Evolutionary conservation across 345 rosid genomes (phyloP).

Genomic region (Litchi chinensis): DNA sequence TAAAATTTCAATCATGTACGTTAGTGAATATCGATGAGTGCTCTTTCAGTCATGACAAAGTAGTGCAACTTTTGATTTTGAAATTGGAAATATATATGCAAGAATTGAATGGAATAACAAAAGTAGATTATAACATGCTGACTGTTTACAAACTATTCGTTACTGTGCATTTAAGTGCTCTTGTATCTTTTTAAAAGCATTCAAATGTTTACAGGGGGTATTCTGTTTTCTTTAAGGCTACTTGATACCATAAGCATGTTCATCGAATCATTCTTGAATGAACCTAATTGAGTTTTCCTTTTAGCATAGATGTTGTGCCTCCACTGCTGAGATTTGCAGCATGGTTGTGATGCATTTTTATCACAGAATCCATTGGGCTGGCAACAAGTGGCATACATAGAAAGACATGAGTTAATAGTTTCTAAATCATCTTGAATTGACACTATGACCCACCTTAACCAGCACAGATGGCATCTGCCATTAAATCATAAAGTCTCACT

Average conservation of each 20-base stretch:
- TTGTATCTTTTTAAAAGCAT: background rate
- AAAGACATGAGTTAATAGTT: background rate
- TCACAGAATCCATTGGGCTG: background rate
- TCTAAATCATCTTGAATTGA: background rate
- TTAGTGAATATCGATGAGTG: no score
- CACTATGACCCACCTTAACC: no score
- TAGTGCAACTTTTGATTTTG: no score
- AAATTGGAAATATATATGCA: no score
- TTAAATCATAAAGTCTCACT: background rate
- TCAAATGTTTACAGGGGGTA: background rate
- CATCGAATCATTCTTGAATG: background rate
- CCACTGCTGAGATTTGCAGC: slow-evolving; percentile 35
- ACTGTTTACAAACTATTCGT: no score
- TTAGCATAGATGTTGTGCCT: slow-evolving; percentile 44
- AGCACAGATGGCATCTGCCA: background rate
- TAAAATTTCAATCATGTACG: background rate
- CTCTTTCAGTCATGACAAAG: no score
- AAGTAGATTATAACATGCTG: no score
- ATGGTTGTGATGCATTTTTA: background rate
- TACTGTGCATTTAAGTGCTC: background rate
- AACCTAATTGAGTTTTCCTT: background rate
- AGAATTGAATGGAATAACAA: no score
- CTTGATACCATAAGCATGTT: background rate
- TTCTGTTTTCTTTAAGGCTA: background rate
- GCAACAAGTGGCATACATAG: background rate